phyloP scores from a whole-genome alignment of 352 stramenopile genomes.

The Phytophthora pluvialis region DNA sequence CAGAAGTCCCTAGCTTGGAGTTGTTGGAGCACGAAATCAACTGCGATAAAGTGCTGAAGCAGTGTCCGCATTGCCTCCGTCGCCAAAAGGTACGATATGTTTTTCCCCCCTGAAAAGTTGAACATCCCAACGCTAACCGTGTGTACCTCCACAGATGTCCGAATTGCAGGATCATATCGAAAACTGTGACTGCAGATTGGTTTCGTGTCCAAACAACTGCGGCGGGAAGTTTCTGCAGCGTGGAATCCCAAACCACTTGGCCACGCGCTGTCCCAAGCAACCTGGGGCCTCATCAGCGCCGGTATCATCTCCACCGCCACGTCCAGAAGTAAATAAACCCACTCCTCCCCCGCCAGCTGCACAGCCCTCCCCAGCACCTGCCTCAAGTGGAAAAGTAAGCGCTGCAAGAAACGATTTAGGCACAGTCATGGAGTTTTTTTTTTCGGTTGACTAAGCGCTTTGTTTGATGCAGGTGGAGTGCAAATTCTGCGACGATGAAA shows the following conservation, averaged over 20 bases:
- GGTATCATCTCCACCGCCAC: constrained; percentile 4
- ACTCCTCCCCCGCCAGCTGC: background rate
- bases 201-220: constrained; percentile 78
- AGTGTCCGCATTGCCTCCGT: constrained; percentile 82
- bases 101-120: background rate
- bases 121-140: background rate
- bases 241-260: constrained; percentile 77
- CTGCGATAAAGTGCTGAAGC: constrained; percentile 86
- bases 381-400: constrained; percentile 22
- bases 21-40: constrained; percentile 74
- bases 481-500: constrained; percentile 86
- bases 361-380: background rate
- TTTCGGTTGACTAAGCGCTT: background rate
- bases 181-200: constrained; percentile 79
- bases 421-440: too few species aligned
- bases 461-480: constrained; percentile 52
- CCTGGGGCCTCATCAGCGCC: background rate
- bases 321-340: constrained; percentile 23
- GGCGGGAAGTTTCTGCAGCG: constrained; percentile 83
- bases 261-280: constrained; percentile 69
- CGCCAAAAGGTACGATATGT: constrained; percentile 64
- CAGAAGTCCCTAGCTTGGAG: constrained; percentile 50
- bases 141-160: constrained; percentile 43
- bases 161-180: constrained; percentile 86
- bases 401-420: background rate